Evolutionary conservation across 176 grass and related monocot species (phyloP).

Genomic region (Calamus simplicifolius): DNA sequence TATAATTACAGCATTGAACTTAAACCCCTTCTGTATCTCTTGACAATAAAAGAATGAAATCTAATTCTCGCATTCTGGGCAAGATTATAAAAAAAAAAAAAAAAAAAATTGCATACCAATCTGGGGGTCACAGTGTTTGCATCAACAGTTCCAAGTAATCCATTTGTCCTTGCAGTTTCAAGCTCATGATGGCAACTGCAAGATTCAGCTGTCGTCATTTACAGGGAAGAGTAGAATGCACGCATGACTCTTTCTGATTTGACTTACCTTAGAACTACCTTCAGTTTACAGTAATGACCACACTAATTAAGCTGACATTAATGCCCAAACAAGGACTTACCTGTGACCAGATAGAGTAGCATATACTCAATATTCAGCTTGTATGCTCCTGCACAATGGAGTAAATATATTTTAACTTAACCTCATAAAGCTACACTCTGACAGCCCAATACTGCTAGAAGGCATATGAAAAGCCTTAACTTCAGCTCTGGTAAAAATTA

Average conservation of each 20-base stretch:
- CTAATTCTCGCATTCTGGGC: no score
- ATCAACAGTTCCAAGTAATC: constrained; percentile 82
- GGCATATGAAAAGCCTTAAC: no score
- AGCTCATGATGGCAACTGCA: constrained; percentile 96
- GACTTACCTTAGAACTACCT: no score
- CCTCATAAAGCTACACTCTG: no score
- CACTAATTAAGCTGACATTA: background rate
- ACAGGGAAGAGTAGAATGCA: background rate
- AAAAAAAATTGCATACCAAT: constrained; percentile 72
- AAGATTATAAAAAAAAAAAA: constrained; percentile 2
- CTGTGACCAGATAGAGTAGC: constrained; percentile 92
- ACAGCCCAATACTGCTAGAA: no score
- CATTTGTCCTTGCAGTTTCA: constrained; percentile 90
- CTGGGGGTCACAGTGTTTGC: constrained; percentile 89
- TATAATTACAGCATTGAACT: background rate
- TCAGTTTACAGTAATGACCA: background rate
- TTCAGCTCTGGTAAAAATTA: no score
- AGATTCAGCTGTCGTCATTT: constrained; percentile 9
- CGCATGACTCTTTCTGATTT: background rate
- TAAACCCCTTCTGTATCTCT: no score
- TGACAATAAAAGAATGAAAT: no score
- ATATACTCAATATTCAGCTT: constrained; percentile 96
- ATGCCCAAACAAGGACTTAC: constrained; percentile 20
- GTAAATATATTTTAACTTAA: no score
- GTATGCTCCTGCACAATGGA: constrained; percentile 60